Evolutionary conservation across 257 asterid species (phyloP), one percentile per base, ranked within the genome.

Genomic region (Gardenia jasminoides): DNA sequence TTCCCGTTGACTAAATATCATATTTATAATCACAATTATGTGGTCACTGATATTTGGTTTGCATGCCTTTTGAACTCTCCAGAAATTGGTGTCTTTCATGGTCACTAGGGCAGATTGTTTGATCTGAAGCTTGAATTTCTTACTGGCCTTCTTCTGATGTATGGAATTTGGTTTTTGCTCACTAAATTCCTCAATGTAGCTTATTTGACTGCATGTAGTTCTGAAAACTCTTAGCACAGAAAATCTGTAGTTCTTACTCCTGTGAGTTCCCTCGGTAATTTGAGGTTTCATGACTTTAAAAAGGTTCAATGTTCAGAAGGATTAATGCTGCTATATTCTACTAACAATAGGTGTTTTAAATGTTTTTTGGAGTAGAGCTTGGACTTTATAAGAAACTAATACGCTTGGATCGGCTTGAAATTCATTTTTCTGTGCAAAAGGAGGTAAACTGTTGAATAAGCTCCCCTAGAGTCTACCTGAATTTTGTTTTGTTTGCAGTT

Each of bases 401-500:
- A 47, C 36, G 20, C 0, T 2, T 43, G 31, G 54, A 28, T 76
- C 26, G 0, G 20, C 44, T 76, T 43, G 70, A 67, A 36, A 62
- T 61, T 76, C 61, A 19, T 30, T 19, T 58, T 78, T 41, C 13
- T 39, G 64, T 28, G 31, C 31, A 48, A 36, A 71, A 46, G n/a
- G 15, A 39, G 28, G 17, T 24, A 24, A 70, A 39, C 22, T 74
- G 80, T 76, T 77, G 26, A 50, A 54, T 22, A 24, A 47, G 41
- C 47, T 78, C 41, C 70, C 61, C 26, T 36, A 22, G 39, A 22
- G 41, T 22, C 62, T 58, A 54, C 9, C 52, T 54, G 70, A 1
- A 6, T 26, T 64, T 81, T 76, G 43, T 33, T 22, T 52, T 77
- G 46, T 75, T 56, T 86, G 83, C 96, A 93, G 99, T 96, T 24